These are phyloP conservation scores for Danielia reshetovae DNA, from an alignment of 805 yeast species.

Conservation along the genomic window DNA sequence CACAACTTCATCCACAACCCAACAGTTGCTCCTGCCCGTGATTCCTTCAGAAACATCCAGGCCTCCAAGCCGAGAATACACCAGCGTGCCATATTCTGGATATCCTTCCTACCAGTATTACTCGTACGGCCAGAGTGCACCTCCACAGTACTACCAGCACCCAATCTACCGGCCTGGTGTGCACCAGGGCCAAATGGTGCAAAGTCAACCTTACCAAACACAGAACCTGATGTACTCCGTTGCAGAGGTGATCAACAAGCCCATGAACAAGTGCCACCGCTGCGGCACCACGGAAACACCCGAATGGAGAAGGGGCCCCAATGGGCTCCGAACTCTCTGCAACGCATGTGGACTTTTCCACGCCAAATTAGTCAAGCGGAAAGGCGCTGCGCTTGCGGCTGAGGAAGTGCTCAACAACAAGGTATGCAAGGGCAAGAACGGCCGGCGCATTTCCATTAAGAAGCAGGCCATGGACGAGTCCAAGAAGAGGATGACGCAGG, in stretches of 20 bases:
- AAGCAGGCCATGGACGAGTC: constrained; percentile 12
- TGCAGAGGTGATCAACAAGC: constrained; percentile 16
- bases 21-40: constrained; percentile 1
- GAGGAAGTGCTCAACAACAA: constrained; percentile 40
- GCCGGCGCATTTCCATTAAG: constrained; percentile 36
- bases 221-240: constrained; percentile 5
- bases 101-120: constrained; percentile 2
- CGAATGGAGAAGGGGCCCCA: constrained; percentile 44
- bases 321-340: constrained; percentile 42
- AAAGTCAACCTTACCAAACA: background rate
- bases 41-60: no score
- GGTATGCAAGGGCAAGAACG: constrained; percentile 43
- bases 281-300: constrained; percentile 46
- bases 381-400: constrained; percentile 28
- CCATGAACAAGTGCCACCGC: constrained; percentile 38
- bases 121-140: constrained; percentile 2
- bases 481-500: constrained; percentile 2
- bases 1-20: background rate
- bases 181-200: constrained; percentile 1
- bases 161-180: constrained; percentile 4
- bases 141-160: constrained; percentile 2
- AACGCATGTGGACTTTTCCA: constrained; percentile 43
- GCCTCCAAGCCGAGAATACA: background rate
- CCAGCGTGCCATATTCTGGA: background rate
- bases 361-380: constrained; percentile 33